Conservation (phyloP, 441 rosid species). For the Syzygium syzygioides region DNA sequence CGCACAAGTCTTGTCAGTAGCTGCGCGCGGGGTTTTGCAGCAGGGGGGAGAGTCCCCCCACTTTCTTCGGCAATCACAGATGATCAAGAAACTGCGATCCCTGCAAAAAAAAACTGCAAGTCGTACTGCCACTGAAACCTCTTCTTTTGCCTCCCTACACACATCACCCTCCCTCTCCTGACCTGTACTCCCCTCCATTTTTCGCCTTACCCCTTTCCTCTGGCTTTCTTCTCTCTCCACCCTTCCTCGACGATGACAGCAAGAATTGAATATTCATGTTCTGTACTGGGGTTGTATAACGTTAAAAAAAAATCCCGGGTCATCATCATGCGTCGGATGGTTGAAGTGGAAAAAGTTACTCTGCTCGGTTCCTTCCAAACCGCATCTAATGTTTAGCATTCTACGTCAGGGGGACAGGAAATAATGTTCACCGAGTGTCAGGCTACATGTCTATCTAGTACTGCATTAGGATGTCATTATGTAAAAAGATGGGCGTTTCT, state of each 20-base stretch:
- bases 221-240: background rate
- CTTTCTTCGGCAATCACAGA: slow-evolving; percentile 28
- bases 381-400: background rate
- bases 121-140: background rate
- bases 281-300: background rate
- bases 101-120: background rate
- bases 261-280: background rate
- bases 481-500: background rate
- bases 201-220: background rate
- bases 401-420: background rate
- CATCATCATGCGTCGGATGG: background rate
- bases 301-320: background rate
- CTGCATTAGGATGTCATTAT: background rate
- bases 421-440: background rate
- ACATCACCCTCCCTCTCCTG: background rate
- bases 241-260: background rate
- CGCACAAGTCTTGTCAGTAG: slow-evolving; percentile 1
- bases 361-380: background rate
- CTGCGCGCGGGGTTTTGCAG: background rate
- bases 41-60: slow-evolving; percentile 34
- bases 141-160: background rate
- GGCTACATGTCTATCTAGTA: background rate
- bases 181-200: background rate
- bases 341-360: background rate
- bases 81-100: slow-evolving; percentile 4